phyloP scores from a whole-genome alignment of 805 yeast genomes.

The Zygosaccharomyces bailii region DNA sequence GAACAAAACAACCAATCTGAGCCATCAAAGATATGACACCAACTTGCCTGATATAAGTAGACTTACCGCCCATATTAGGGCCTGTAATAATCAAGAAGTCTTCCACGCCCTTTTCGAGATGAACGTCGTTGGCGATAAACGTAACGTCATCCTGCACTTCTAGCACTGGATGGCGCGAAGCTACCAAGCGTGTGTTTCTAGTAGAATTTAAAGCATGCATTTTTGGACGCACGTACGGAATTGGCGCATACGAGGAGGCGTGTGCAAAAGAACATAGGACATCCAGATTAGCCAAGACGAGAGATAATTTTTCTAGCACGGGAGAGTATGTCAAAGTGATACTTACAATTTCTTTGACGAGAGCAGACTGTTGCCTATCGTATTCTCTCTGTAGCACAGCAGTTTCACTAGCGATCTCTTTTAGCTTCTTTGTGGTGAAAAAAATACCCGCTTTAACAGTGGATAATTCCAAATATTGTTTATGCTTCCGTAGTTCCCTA shows the following conservation, averaged over 20 bases:
- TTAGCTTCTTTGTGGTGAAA: slow-evolving; percentile 71
- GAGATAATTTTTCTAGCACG: slow-evolving; percentile 65
- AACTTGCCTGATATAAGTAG: slow-evolving; percentile 84
- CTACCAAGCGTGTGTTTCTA: slow-evolving; percentile 54
- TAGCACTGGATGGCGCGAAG: slow-evolving; percentile 92
- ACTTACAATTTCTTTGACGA: slow-evolving; percentile 77
- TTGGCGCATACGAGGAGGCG: slow-evolving; percentile 76
- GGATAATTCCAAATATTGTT: slow-evolving; percentile 70
- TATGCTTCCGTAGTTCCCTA: slow-evolving; percentile 57
- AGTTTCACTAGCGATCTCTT: slow-evolving; percentile 57
- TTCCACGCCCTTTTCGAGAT: slow-evolving; percentile 49
- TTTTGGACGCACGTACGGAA: slow-evolving; percentile 72
- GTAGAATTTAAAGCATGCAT: slow-evolving; percentile 51
- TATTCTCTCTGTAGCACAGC: slow-evolving; percentile 61
- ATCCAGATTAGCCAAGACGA: slow-evolving; percentile 69
- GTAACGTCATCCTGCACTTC: slow-evolving; percentile 87
- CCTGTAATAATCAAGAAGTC: slow-evolving; percentile 89
- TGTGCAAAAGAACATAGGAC: slow-evolving; percentile 84
- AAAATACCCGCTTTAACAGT: slow-evolving; percentile 95
- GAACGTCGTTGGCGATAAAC: slow-evolving; percentile 91
- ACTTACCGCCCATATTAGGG: slow-evolving; percentile 97
- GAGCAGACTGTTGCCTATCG: slow-evolving; percentile 66
- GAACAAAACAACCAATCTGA: slow-evolving; percentile 87
- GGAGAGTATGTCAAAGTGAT: slow-evolving; percentile 81
- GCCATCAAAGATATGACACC: slow-evolving; percentile 86